phyloP scores from a whole-genome alignment of 2,329 filamentous ascomycete species.

The Parastagonospora avenae region DNA sequence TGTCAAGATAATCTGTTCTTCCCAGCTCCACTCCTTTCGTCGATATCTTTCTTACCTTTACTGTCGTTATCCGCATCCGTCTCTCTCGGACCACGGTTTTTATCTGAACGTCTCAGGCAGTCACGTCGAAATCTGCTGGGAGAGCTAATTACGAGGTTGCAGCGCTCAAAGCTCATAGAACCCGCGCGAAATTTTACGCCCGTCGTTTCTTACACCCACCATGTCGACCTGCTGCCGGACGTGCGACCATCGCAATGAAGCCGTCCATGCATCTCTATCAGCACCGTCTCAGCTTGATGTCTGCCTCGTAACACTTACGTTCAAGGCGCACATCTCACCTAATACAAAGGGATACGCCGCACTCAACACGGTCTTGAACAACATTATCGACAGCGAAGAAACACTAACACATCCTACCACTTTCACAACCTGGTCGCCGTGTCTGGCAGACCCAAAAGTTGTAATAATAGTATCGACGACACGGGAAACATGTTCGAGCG shows the following conservation, averaged over 20 bases:
- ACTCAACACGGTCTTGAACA: slow-evolving; percentile 31
- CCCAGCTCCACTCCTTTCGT: too few species aligned
- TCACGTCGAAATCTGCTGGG: too few species aligned
- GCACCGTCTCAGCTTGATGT: slow-evolving; percentile 26
- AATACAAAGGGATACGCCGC: slow-evolving; percentile 13
- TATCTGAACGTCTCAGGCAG: too few species aligned
- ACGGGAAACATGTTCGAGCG: slow-evolving; percentile 20
- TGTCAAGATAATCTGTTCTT: too few species aligned
- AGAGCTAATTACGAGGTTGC: too few species aligned
- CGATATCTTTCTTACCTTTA: too few species aligned
- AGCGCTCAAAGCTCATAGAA: too few species aligned
- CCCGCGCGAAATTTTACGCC: too few species aligned
- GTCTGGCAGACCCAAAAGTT: slow-evolving; percentile 16
- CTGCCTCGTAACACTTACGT: slow-evolving; percentile 29
- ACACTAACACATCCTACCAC: slow-evolving; percentile 25
- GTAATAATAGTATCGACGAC: slow-evolving; percentile 31
- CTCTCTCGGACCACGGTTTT: too few species aligned
- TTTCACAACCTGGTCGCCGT: slow-evolving; percentile 38
- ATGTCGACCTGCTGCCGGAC: slow-evolving; percentile 31
- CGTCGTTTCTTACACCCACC: not conserved
- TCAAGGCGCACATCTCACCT: slow-evolving; percentile 18
- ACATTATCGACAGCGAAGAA: slow-evolving; percentile 32
- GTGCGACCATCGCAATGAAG: slow-evolving; percentile 34
- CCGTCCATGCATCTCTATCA: slow-evolving; percentile 11
- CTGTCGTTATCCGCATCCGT: too few species aligned